Percentiles rank a stretch among this genome's conserved stretches.
Evolutionary conservation across 345 rosid species (phyloP).

Genomic region (Sisymbrium altissimum): DNA sequence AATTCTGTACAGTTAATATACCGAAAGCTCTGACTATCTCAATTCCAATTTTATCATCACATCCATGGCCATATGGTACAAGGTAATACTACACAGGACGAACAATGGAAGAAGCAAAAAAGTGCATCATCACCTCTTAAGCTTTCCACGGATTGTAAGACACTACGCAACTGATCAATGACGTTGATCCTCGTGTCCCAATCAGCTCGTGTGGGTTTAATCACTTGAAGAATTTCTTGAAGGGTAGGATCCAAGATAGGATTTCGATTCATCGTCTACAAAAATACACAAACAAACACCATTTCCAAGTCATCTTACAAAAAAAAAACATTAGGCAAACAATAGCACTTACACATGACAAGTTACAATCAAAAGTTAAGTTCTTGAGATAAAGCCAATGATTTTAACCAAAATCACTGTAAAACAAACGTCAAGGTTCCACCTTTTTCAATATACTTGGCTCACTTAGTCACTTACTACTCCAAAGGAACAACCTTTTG

Average conservation of each 20-base stretch:
- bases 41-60: background rate
- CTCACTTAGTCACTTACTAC: background rate
- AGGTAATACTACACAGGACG: background rate
- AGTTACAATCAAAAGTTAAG: background rate
- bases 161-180: conserved; percentile 50
- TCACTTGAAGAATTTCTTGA: conserved; percentile 50
- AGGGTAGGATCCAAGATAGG: conserved; percentile 47
- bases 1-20: background rate
- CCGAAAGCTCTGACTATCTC: background rate
- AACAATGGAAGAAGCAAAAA: conserved; percentile 3
- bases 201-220: conserved; percentile 56
- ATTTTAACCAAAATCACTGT: background rate
- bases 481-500: conserved; percentile 20
- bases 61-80: background rate
- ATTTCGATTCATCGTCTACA: conserved; percentile 44
- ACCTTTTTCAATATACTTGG: background rate
- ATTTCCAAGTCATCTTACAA: conserved; percentile 9
- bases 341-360: background rate
- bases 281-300: conserved; percentile 11
- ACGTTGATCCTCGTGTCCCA: conserved; percentile 44
- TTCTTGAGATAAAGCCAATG: background rate
- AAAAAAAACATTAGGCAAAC: background rate
- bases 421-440: background rate
- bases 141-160: conserved; percentile 58
- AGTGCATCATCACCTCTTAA: conserved; percentile 65